A percentile compares a stretch with the other conserved stretches of the same genome.
Conservation (phyloP, 805 yeast species). For the Clavispora vitiphila region DNA sequence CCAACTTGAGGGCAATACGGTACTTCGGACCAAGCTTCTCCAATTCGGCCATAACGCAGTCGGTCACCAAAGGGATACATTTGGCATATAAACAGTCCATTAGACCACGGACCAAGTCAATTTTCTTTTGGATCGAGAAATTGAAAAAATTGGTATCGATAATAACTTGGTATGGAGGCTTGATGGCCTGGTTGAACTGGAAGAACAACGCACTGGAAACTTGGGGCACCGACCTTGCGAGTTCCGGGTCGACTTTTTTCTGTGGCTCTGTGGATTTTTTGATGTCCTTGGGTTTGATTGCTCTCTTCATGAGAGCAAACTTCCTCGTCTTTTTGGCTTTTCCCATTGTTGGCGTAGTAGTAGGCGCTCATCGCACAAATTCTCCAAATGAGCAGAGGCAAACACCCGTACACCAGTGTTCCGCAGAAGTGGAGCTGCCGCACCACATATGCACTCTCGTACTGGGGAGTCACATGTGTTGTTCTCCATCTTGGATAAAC, state of each 20-base stretch:
- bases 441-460: constrained; percentile 7
- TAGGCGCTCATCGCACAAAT: not conserved
- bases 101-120: constrained; percentile 92
- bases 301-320: constrained; percentile 88
- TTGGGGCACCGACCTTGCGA: constrained; percentile 60
- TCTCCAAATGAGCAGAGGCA: not conserved
- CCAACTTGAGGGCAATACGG: constrained; percentile 86
- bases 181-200: constrained; percentile 88
- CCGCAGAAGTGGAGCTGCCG: too few species aligned
- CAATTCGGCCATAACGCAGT: constrained; percentile 96
- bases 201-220: constrained; percentile 93
- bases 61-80: constrained; percentile 92
- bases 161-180: constrained; percentile 96
- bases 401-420: constrained; percentile 16
- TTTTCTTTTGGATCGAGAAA: constrained; percentile 92
- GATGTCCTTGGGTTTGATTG: constrained; percentile 68
- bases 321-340: constrained; percentile 95
- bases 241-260: constrained; percentile 62
- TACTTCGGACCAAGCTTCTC: constrained; percentile 94
- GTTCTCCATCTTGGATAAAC: too few species aligned
- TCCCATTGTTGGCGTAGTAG: constrained; percentile 55
- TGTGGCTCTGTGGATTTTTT: constrained; percentile 22
- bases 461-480: too few species aligned
- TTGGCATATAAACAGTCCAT: constrained; percentile 95
- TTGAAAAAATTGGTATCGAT: constrained; percentile 96